Evolutionary conservation across 805 yeast species (phyloP).

Genomic region (Zygosaccharomyces lentus): DNA sequence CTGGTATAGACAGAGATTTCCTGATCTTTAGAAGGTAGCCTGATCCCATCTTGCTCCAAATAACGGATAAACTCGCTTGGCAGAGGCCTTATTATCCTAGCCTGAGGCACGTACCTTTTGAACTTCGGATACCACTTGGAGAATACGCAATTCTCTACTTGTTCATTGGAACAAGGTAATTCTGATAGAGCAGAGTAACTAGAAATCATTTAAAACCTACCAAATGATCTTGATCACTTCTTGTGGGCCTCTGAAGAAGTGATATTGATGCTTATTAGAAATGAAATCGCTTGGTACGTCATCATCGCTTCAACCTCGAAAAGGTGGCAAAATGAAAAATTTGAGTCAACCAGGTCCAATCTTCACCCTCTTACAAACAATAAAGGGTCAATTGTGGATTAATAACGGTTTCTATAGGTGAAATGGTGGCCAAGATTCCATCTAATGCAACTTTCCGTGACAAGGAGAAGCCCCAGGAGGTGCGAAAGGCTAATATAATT

Average conservation of each 20-base stretch:
- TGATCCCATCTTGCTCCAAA: slow-evolving; percentile 63
- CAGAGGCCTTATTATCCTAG: slow-evolving; percentile 51
- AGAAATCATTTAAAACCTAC: slow-evolving; percentile 6
- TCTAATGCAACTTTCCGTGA: slow-evolving; percentile 88
- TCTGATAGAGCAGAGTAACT: slow-evolving; percentile 23
- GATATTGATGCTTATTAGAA: background rate
- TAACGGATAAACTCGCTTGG: slow-evolving; percentile 58
- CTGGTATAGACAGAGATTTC: slow-evolving; percentile 35
- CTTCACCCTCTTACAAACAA: background rate
- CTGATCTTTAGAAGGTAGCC: slow-evolving; percentile 45
- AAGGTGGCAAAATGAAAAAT: slow-evolving; percentile 6
- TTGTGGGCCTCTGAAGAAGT: background rate
- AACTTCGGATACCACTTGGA: slow-evolving; percentile 59
- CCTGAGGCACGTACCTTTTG: slow-evolving; percentile 45
- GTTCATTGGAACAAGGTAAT: slow-evolving; percentile 35
- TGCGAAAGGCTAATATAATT: slow-evolving; percentile 77
- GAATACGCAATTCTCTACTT: slow-evolving; percentile 49
- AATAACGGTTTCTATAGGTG: background rate
- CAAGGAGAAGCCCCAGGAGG: slow-evolving; percentile 93
- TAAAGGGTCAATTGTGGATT: background rate
- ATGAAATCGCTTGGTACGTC: slow-evolving; percentile 6
- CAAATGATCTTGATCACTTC: background rate
- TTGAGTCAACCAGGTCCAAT: background rate
- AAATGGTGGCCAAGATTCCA: slow-evolving; percentile 37
- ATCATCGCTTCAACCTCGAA: slow-evolving; percentile 5